Base-by-base conservation (phyloP, 495 filamentous ascomycete species). In the Bryoglossum gracile region DNA sequence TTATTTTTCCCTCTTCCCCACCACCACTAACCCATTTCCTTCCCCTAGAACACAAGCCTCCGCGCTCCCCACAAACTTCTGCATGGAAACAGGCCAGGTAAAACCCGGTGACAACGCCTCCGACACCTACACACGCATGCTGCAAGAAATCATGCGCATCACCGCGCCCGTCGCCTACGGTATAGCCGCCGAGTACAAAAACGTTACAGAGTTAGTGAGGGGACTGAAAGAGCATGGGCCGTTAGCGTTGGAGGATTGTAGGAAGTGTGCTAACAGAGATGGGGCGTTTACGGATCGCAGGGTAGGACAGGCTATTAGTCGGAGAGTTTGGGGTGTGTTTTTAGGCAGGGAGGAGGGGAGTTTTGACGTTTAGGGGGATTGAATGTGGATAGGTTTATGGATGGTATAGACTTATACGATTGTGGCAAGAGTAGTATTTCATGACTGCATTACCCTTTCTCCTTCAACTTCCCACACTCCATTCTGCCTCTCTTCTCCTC, bases 71-170 rank as follows among this genome's bases (percentile, higher is more conserved):
- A 79, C 82, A 5, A 74, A 78, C 2, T 92, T 92, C 67, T 91
- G 87, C 65, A 89, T 91, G 81, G 87, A 89, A 32, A 65, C 68
- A 0, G 88, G 88, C 0, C 88, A 92, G 60, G 86, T 92, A 26
- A 83, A 82, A 41, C 74, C 81, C 0, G 88, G 86, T 35, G 76
- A 82, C 16, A 77, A 79, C 41, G 68, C 75, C 14, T 56, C 65
- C 16, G 87, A 92, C 54, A 89, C 80, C 0, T 92, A 82, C 51
- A 65, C 79, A 35, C 81, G 80, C 54, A 87, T 91, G 86, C 69
- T 94, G 35, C 83, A 89, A 63, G 82, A 89, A 65, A 75, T 91
- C 18, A 68, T 74, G 22, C 78, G 85, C 16, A 71, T 94, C 11
- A 91, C 88, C 5, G 75, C 78, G 0, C 73, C 82, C 1, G 76